Percentiles rank a stretch among this genome's conserved stretches.
Evolutionary conservation across 495 filamentous ascomycete species (phyloP).

Genomic region (Lasiosphaeria hispida): DNA sequence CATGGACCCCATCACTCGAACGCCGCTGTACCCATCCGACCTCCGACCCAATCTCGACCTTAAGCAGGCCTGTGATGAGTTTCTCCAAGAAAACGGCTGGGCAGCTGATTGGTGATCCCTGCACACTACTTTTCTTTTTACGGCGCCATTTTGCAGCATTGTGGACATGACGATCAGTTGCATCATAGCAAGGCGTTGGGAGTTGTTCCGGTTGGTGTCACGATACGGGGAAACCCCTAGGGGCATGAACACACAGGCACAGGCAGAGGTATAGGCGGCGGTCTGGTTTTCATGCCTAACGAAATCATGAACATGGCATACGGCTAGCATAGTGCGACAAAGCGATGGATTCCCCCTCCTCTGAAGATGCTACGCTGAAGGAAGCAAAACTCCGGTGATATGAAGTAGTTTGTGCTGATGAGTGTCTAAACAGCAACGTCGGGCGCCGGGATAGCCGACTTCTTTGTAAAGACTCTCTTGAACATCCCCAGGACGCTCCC

Average conservation of each 20-base stretch:
- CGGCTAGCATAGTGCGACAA: not conserved
- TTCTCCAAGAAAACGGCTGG: constrained; percentile 87
- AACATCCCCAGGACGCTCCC: constrained; percentile 20
- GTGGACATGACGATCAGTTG: constrained; percentile 1
- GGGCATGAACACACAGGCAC: not conserved
- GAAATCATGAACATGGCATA: not conserved
- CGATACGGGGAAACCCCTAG: not conserved
- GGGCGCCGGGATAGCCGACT: constrained; percentile 5
- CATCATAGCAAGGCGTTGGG: constrained; percentile 8
- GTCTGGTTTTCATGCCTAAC: not conserved
- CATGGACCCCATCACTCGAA: constrained; percentile 80
- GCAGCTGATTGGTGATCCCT: constrained; percentile 77
- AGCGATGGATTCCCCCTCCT: too few species aligned
- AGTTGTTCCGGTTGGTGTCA: not conserved
- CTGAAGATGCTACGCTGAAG: too few species aligned
- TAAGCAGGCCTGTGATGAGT: constrained; percentile 79
- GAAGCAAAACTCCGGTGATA: too few species aligned
- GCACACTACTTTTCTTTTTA: not conserved
- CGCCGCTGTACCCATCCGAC: constrained; percentile 67
- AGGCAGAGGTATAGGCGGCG: too few species aligned
- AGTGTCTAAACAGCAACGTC: constrained; percentile 10
- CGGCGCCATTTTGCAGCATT: not conserved
- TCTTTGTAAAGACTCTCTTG: constrained; percentile 19
- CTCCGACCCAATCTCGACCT: constrained; percentile 80
- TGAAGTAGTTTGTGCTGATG: too few species aligned